Evolutionary conservation across 352 stramenopile species (phyloP), one percentile per base, ranked within the genome.

Genomic region (Globisporangium cystogenes): DNA sequence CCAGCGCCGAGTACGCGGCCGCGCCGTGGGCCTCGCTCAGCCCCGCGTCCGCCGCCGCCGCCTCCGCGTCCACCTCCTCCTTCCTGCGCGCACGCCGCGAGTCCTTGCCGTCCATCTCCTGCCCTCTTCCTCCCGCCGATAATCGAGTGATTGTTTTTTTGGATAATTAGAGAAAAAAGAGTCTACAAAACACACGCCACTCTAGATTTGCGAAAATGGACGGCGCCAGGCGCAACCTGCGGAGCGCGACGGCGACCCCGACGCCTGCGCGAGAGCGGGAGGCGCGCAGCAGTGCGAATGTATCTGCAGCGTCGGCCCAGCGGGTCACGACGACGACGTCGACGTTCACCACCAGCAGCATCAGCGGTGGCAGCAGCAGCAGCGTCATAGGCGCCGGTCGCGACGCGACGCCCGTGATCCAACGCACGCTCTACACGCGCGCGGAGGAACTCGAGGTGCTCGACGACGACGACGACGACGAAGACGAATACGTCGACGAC

Each of bases 371-470:
- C 23, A 56, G 45, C 26, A 48, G 26, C 20, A 51, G 49, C n/a
- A 60, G 64, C 23, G 64, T 55, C 0, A 36, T 4, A 4, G 8
- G 31, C 33, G 33, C 2, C 12, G 29, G 29, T 12, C 29, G 29
- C 29, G 65, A 69, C 14, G 63, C 62, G 29, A 87, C 79, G 23
- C 74, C 79, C 12, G 67, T 74, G 0, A 72, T 90, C 46, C 79
- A 86, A 43, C 70, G 76, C 29, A 86, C 73, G 51, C 64, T 90
- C n/a, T 59, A 69, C 42, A 65, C 82, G 59, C 64, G 64, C 14
- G 65, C 67, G 21, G 69, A 64, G 8, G 75, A 73, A 12, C 43
- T 80, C 12, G 71, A 76, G 3, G 62, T 70, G 0, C 51, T 56
- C 8, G 58, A 68, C 0, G 56, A 67, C 11, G 69, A 76, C 0